A percentile compares a stretch with the other conserved stretches of the same genome.
These are phyloP conservation scores for Penicillium polonicum DNA, from an alignment of 2,329 filamentous ascomycete species.

Conservation along the genomic window DNA sequence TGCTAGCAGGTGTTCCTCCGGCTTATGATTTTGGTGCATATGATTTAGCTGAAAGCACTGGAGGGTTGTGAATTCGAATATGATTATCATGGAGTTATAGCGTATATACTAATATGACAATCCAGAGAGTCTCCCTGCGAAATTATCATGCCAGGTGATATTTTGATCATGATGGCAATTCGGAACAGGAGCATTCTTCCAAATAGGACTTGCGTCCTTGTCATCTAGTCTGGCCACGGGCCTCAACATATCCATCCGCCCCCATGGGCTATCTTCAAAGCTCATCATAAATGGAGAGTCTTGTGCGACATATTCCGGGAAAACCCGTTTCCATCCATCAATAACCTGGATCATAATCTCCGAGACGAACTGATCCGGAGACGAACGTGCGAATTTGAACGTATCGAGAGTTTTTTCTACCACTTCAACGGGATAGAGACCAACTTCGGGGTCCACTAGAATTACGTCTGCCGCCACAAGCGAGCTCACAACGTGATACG, in stretches of 20 bases:
- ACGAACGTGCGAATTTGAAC: conserved; percentile 13
- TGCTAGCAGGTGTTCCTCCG: neutral
- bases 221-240: conserved; percentile 14
- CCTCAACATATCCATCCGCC: conserved; percentile 13
- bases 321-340: conserved; percentile 14
- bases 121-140: neutral
- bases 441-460: conserved; percentile 33
- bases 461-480: conserved; percentile 33
- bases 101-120: neutral
- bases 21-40: neutral
- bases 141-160: conserved; percentile 9
- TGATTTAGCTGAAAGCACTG: neutral
- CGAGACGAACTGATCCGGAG: conserved; percentile 19
- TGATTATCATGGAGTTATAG: neutral
- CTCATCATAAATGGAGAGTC: conserved; percentile 19
- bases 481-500: conserved; percentile 28
- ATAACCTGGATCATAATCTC: conserved; percentile 16
- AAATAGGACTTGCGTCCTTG: conserved; percentile 15
- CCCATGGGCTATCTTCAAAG: conserved; percentile 15
- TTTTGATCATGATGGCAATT: conserved; percentile 12
- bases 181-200: conserved; percentile 16
- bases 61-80: neutral
- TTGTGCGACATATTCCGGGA: conserved; percentile 17
- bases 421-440: conserved; percentile 27
- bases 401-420: conserved; percentile 4